Evolutionary conservation across 805 yeast genomes (phyloP).

Genomic region (Starmerella vitae): DNA sequence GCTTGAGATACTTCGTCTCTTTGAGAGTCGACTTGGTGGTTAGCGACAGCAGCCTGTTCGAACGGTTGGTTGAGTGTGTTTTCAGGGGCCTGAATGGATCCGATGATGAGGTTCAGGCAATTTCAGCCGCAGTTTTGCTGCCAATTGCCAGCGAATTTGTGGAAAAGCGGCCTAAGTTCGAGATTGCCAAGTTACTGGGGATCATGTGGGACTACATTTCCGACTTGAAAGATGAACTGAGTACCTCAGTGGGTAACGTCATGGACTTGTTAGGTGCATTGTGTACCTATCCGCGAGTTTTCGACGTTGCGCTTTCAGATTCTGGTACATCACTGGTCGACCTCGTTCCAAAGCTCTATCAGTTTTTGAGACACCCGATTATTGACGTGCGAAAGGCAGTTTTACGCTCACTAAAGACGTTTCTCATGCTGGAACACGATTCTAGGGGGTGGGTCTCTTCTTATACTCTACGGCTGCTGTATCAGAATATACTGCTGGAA

Average conservation of each 20-base stretch:
- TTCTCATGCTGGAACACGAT: conserved; percentile 38
- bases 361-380: conserved; percentile 87
- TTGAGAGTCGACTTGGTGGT: conserved; percentile 70
- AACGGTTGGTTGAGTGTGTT: conserved; percentile 69
- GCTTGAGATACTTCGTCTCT: conserved; percentile 80
- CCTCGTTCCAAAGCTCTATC: conserved; percentile 81
- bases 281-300: conserved; percentile 67
- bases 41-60: conserved; percentile 42
- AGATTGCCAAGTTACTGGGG: conserved; percentile 36
- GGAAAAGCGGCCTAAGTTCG: conserved; percentile 35
- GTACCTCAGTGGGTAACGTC: conserved; percentile 89
- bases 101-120: conserved; percentile 91
- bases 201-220: conserved; percentile 88
- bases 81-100: conserved; percentile 62
- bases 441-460: conserved; percentile 63
- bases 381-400: conserved; percentile 84
- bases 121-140: conserved; percentile 80
- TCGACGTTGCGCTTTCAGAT: conserved; percentile 51
- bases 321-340: conserved; percentile 48
- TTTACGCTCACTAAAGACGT: conserved; percentile 62
- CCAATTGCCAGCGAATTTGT: conserved; percentile 87
- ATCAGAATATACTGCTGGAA: conserved; percentile 79
- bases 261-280: conserved; percentile 85
- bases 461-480: conserved; percentile 56
- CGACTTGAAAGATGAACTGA: conserved; percentile 76